phyloP scores from a whole-genome alignment of 208 protist species.

The Acanthamoeba sp. region DNA sequence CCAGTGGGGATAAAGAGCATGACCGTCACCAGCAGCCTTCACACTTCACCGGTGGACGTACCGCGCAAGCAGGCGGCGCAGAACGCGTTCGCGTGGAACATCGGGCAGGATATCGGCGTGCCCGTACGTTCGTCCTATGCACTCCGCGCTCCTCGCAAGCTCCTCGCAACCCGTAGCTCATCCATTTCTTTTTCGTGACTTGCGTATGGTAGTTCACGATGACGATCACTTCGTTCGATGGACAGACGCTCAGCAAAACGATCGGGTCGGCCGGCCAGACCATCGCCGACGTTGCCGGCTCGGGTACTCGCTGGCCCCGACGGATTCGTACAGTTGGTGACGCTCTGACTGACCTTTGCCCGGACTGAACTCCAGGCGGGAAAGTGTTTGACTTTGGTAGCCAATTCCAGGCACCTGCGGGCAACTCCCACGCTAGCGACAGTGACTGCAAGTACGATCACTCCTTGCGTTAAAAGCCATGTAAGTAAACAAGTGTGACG shows the following conservation, averaged over 20 bases:
- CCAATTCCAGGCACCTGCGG: neutral
- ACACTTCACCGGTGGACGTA: neutral
- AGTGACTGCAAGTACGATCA: neutral
- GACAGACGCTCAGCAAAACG: neutral
- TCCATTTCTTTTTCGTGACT: no score
- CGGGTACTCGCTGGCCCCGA: neutral
- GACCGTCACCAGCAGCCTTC: slow-evolving; percentile 3
- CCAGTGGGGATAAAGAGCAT: neutral
- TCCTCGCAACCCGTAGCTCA: no score
- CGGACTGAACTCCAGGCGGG: neutral
- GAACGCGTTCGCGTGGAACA: slow-evolving; percentile 24
- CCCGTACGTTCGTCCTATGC: neutral
- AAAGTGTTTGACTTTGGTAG: neutral
- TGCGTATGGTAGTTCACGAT: slow-evolving; percentile 51
- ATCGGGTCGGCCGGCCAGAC: neutral
- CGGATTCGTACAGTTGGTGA: neutral
- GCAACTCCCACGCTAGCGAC: neutral
- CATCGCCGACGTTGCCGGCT: neutral
- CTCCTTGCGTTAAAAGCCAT: no score
- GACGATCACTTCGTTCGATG: neutral
- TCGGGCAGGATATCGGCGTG: neutral
- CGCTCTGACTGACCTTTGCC: no score
- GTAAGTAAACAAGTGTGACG: no score
- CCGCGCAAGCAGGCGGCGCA: neutral
- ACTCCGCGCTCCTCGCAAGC: neutral